Evolutionary conservation across 768 basidiomycete genomes (phyloP).

Genomic region (Boletus pseudopeckii): DNA sequence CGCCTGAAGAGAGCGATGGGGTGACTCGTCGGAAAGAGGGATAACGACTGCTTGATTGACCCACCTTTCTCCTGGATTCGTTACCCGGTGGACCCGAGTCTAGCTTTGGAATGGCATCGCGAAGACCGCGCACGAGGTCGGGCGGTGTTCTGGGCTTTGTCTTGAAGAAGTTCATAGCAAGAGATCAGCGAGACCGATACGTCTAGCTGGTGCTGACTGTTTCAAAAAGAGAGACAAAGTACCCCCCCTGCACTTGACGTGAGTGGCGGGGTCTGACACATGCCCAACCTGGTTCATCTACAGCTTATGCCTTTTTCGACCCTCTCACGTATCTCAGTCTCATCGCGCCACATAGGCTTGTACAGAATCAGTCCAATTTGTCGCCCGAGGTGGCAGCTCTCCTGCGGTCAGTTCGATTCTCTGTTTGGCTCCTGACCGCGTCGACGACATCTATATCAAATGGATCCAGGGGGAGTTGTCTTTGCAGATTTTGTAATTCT

Average conservation of each 20-base stretch:
- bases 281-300: slow-evolving; percentile 6
- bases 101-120: slow-evolving; percentile 75
- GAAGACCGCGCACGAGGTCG: slow-evolving; percentile 78
- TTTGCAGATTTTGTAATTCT: too few relatives aligned
- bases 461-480: neutral
- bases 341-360: neutral
- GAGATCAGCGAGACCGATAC: neutral
- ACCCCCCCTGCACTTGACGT: neutral
- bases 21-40: neutral
- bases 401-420: neutral
- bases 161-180: slow-evolving; percentile 93
- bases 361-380: neutral
- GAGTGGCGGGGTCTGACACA: slow-evolving; percentile 14
- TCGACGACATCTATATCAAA: slow-evolving; percentile 1
- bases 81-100: slow-evolving; percentile 70
- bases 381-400: neutral
- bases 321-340: neutral
- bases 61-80: slow-evolving; percentile 78
- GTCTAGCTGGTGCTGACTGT: neutral
- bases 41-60: slow-evolving; percentile 14
- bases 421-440: too few relatives aligned
- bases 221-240: slow-evolving; percentile 1
- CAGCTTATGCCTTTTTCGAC: slow-evolving; percentile 16
- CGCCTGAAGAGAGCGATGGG: slow-evolving; percentile 47
- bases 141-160: slow-evolving; percentile 84